Evolutionary conservation across 805 yeast genomes (phyloP).

Genomic region (Sungouiella blattae): DNA sequence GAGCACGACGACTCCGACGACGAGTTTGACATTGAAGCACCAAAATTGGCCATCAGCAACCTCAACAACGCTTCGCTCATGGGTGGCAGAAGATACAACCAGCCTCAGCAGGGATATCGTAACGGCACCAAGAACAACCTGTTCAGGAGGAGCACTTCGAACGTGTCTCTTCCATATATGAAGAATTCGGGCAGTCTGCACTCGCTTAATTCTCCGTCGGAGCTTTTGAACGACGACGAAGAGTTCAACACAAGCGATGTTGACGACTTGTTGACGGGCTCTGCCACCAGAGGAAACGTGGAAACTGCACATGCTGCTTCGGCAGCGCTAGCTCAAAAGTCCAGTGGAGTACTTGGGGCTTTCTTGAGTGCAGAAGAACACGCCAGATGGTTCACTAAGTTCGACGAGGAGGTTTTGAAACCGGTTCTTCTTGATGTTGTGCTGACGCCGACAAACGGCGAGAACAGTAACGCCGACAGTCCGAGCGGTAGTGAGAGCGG

Average conservation of each 20-base stretch:
- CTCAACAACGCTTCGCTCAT: conserved; percentile 12
- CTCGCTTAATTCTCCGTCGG: conserved; percentile 13
- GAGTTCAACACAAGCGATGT: conserved; percentile 30
- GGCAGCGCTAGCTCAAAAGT: conserved; percentile 4
- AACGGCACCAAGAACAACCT: too few species aligned
- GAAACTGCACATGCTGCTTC: not conserved
- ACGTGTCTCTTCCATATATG: conserved; percentile 21
- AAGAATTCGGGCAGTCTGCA: conserved; percentile 8
- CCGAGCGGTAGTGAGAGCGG: not conserved
- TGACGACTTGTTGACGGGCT: conserved; percentile 32
- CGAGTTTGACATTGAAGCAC: conserved; percentile 89
- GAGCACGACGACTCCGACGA: conserved; percentile 78
- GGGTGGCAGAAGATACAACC: conserved; percentile 25
- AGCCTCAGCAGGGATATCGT: too few species aligned
- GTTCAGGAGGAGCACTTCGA: conserved; percentile 29
- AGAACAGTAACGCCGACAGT: not conserved
- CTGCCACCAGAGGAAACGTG: conserved; percentile 1
- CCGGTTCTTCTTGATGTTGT: conserved; percentile 78
- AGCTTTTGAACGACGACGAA: conserved; percentile 24
- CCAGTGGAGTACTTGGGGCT: conserved; percentile 35
- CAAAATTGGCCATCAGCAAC: conserved; percentile 28
- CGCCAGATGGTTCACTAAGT: conserved; percentile 87
- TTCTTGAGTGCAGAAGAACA: conserved; percentile 61
- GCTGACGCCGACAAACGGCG: conserved; percentile 26
- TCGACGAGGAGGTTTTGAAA: conserved; percentile 90